Evolutionary conservation across 2,329 filamentous ascomycete species (phyloP).

Genomic region (Myriangium duriaei): DNA sequence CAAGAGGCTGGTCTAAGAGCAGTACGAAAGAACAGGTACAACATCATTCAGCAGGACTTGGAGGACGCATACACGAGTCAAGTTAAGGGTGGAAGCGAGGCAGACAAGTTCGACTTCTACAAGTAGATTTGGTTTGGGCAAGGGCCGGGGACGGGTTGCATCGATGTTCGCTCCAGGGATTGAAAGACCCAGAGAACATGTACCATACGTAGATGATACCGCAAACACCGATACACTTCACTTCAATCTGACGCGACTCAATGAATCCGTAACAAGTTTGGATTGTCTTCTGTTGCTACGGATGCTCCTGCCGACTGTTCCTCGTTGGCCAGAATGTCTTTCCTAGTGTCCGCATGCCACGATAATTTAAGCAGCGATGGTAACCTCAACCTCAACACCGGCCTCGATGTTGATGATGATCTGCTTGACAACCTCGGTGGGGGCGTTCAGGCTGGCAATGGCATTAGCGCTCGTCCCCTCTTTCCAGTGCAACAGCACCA

Average conservation of each 20-base stretch:
- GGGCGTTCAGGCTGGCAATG: slow-evolving; percentile 66
- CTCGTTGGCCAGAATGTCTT: background rate
- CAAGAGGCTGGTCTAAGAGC: slow-evolving; percentile 92
- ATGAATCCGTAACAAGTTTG: background rate
- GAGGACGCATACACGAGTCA: slow-evolving; percentile 96
- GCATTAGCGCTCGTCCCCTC: slow-evolving; percentile 10
- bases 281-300: background rate
- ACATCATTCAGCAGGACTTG: slow-evolving; percentile 93
- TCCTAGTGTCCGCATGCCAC: too few relatives aligned
- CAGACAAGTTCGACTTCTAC: slow-evolving; percentile 81
- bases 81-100: slow-evolving; percentile 70
- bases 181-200: slow-evolving; percentile 6
- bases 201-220: slow-evolving; percentile 5
- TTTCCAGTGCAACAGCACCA: slow-evolving; percentile 16
- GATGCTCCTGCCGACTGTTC: background rate
- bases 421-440: slow-evolving; percentile 94
- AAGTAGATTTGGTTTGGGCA: slow-evolving; percentile 39
- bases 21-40: slow-evolving; percentile 95
- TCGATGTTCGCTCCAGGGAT: too few relatives aligned
- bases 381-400: slow-evolving; percentile 86
- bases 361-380: slow-evolving; percentile 67
- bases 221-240: too few relatives aligned
- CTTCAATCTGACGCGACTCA: too few relatives aligned
- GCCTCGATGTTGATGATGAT: slow-evolving; percentile 95
- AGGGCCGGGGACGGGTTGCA: background rate